Conservation (phyloP, 768 basidiomycete species). For the Rhodosporidiobolus odoratus region DNA sequence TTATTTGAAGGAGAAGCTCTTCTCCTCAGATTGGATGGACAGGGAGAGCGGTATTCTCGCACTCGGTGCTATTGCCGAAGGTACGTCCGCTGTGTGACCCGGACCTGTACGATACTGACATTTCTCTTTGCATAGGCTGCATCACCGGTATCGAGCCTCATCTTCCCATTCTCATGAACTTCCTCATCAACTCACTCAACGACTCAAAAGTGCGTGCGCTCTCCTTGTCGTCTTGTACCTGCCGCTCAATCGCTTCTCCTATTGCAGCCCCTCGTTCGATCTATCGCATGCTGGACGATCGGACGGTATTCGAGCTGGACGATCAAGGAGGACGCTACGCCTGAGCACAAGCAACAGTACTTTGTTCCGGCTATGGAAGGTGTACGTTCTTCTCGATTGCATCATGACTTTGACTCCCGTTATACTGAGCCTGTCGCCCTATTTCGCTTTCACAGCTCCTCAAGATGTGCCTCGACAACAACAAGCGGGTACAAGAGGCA, state of each 20-base stretch:
- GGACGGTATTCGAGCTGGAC: slow-evolving; percentile 98
- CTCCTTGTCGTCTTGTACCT: not conserved
- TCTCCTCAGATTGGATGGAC: slow-evolving; percentile 87
- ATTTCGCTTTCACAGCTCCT: slow-evolving; percentile 60
- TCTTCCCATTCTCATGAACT: slow-evolving; percentile 84
- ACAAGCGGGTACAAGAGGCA: slow-evolving; percentile 98
- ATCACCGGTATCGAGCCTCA: slow-evolving; percentile 94
- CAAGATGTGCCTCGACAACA: slow-evolving; percentile 93
- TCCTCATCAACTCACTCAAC: slow-evolving; percentile 79
- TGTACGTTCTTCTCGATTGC: slow-evolving; percentile 52
- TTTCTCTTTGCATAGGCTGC: slow-evolving; percentile 60
- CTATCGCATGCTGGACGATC: slow-evolving; percentile 99
- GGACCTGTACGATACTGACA: not conserved
- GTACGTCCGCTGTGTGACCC: slow-evolving; percentile 51
- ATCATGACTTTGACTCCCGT: not conserved
- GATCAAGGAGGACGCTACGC: slow-evolving; percentile 58
- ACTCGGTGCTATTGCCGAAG: slow-evolving; percentile 96
- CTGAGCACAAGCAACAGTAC: slow-evolving; percentile 77
- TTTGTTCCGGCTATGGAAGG: slow-evolving; percentile 99
- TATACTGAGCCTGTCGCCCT: not conserved
- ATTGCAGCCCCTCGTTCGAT: slow-evolving; percentile 82
- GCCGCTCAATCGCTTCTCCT: not conserved
- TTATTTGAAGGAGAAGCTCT: slow-evolving; percentile 85
- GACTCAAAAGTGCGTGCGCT: slow-evolving; percentile 70
- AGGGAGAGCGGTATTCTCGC: slow-evolving; percentile 93